A percentile compares a stretch with the other conserved stretches of the same genome.
Conservation (phyloP, 2,329 filamentous ascomycete genomes). For the Ophiostoma angusticollis region DNA sequence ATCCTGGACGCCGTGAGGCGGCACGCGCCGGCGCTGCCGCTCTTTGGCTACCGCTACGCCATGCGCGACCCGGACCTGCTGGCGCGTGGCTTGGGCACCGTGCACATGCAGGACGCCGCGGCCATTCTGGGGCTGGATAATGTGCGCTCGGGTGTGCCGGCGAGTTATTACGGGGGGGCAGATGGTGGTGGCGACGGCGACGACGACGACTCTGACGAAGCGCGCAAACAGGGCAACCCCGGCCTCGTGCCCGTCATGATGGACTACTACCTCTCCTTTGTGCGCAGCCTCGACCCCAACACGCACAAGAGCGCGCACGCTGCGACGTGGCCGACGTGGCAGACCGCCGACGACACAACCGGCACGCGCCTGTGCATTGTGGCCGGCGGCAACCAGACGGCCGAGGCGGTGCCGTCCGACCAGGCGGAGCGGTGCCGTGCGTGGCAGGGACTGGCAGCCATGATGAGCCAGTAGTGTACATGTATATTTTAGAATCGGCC, state of each 20-base stretch:
- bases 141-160: constrained; percentile 18
- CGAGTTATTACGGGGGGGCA: constrained; percentile 26
- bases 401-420: constrained; percentile 25
- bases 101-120: constrained; percentile 33
- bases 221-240: constrained; percentile 26
- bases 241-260: constrained; percentile 33
- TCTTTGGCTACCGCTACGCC: constrained; percentile 39
- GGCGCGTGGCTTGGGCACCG: constrained; percentile 30
- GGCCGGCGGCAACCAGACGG: constrained; percentile 23
- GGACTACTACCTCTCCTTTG: constrained; percentile 38
- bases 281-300: constrained; percentile 32
- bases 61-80: constrained; percentile 27
- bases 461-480: constrained; percentile 23
- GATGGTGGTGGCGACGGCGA: too few relatives aligned
- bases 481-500: too few relatives aligned
- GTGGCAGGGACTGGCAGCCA: constrained; percentile 26
- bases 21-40: constrained; percentile 4
- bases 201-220: background rate
- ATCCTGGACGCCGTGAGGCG: constrained; percentile 24
- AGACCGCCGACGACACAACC: constrained; percentile 5
- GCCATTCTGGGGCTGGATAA: constrained; percentile 36
- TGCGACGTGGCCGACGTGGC: constrained; percentile 31
- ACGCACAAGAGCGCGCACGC: constrained; percentile 19
- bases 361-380: constrained; percentile 28
- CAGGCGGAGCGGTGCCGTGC: constrained; percentile 27